A percentile compares a stretch with the other conserved stretches of the same genome.
Conservation (phyloP, 108 stramenopile genomes). For the Epipyxis sp. region DNA sequence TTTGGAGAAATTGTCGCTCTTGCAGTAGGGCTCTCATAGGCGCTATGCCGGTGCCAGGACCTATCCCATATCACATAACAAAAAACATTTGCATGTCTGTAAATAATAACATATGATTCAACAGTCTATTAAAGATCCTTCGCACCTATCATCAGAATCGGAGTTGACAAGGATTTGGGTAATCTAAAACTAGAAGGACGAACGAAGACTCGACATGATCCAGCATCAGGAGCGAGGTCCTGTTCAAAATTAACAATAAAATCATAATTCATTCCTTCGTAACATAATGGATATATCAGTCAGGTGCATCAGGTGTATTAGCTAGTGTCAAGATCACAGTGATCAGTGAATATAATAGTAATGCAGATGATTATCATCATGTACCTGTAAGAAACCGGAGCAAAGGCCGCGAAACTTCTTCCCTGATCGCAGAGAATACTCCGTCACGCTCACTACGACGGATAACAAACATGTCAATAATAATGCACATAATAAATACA, state of each 20-base stretch:
- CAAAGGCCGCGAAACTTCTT: slow-evolving; percentile 76
- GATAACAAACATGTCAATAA: too few species aligned
- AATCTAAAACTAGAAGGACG: slow-evolving; percentile 82
- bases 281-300: too few species aligned
- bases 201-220: slow-evolving; percentile 67
- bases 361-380: too few species aligned
- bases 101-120: too few species aligned
- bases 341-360: too few species aligned
- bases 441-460: slow-evolving; percentile 73
- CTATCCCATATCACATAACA: too few species aligned
- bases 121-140: too few species aligned
- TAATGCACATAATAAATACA: too few species aligned
- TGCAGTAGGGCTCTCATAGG: slow-evolving; percentile 92
- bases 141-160: slow-evolving; percentile 63
- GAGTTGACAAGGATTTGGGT: slow-evolving; percentile 51
- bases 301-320: too few species aligned
- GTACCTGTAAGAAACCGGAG: slow-evolving; percentile 73
- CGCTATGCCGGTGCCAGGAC: slow-evolving; percentile 86
- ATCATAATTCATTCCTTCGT: background rate
- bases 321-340: too few species aligned
- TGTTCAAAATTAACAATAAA: background rate
- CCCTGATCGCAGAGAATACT: slow-evolving; percentile 55
- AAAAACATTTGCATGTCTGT: too few species aligned
- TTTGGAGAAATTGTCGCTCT: slow-evolving; percentile 52
- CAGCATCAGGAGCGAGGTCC: background rate